phyloP scores from a whole-genome alignment of 345 rosid species.

The Gossypium anomalum region DNA sequence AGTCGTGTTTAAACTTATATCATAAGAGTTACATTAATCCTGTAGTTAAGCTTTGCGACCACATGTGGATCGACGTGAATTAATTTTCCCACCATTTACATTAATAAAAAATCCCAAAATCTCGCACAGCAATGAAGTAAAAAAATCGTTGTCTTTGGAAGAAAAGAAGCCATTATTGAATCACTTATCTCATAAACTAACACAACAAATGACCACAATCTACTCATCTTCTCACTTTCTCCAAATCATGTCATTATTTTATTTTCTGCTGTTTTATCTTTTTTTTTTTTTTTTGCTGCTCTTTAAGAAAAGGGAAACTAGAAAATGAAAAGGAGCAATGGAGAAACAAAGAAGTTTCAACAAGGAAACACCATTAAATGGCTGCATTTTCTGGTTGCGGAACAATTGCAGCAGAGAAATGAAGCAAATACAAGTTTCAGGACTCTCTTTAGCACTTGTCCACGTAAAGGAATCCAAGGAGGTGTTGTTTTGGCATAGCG shows the following conservation, averaged over 20 bases:
- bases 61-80: not conserved
- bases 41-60: no score
- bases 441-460: constrained; percentile 3
- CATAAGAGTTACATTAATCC: no score
- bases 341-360: not conserved
- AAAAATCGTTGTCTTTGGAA: not conserved
- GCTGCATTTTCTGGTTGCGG: not conserved
- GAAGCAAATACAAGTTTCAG: constrained; percentile 1
- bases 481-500: not conserved
- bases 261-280: no score
- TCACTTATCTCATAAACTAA: no score
- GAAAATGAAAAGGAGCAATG: not conserved
- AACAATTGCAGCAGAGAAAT: not conserved
- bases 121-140: not conserved
- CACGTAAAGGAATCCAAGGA: constrained; percentile 15
- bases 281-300: not conserved
- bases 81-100: no score
- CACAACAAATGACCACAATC: no score
- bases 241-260: no score
- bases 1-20: no score
- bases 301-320: not conserved
- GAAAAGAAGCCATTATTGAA: not conserved
- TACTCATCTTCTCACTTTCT: no score
- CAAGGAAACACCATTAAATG: constrained; percentile 1
- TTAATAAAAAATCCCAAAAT: not conserved